These are phyloP conservation scores for Acorus gramineus DNA, from an alignment of 106 monocot species.

Conservation along the genomic window DNA sequence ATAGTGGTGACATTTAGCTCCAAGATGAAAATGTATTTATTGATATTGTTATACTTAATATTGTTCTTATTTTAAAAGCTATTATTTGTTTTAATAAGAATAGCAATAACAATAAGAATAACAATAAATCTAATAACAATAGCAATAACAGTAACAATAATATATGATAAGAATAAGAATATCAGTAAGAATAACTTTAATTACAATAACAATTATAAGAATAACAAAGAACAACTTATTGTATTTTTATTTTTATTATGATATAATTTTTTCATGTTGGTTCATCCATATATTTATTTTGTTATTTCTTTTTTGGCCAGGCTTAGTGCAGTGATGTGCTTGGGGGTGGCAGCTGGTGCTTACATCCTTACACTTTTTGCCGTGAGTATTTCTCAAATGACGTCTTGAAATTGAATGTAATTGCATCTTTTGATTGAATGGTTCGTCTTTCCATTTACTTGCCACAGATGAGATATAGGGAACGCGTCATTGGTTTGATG, in stretches of 20 bases:
- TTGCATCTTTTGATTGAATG: neutral
- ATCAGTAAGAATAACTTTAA: too few relatives aligned
- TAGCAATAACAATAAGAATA: too few relatives aligned
- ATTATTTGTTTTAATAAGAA: too few relatives aligned
- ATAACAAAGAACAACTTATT: neutral
- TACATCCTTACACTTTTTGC: conserved; percentile 74
- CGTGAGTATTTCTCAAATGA: conserved; percentile 28
- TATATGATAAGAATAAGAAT: too few relatives aligned
- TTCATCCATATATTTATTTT: conserved; percentile 2
- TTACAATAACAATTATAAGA: too few relatives aligned
- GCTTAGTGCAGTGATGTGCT: conserved; percentile 68
- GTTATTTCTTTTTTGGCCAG: conserved; percentile 8
- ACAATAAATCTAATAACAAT: too few relatives aligned
- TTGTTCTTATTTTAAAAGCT: too few relatives aligned
- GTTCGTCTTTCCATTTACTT: neutral
- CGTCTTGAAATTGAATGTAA: too few relatives aligned
- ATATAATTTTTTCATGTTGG: conserved; percentile 7
- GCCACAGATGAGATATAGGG: conserved; percentile 43
- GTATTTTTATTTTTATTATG: neutral
- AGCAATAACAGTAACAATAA: too few relatives aligned
- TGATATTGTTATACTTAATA: too few relatives aligned
- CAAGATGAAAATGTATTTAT: too few relatives aligned
- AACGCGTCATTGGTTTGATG: conserved; percentile 56
- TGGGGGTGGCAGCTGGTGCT: conserved; percentile 65
- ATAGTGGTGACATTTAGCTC: too few relatives aligned